Percentiles rank a stretch among this genome's conserved stretches.
Conservation (phyloP, 2,329 filamentous ascomycete species). For the Pseudocercospora vitis region DNA sequence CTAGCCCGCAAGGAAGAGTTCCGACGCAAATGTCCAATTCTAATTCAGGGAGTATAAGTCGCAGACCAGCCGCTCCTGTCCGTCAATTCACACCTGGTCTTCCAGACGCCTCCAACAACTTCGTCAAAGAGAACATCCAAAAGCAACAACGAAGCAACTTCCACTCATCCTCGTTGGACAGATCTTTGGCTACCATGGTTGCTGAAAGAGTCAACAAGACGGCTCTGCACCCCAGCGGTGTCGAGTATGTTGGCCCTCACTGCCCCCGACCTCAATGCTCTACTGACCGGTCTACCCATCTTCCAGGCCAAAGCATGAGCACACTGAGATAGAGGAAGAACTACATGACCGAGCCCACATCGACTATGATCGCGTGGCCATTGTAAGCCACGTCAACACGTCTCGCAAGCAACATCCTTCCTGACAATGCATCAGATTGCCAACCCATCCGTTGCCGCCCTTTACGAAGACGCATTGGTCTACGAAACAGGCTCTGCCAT, state of each 20-base stretch:
- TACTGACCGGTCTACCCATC: constrained; percentile 22
- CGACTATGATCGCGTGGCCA: constrained; percentile 96
- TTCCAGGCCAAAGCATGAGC: constrained; percentile 73
- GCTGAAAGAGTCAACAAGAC: constrained; percentile 78
- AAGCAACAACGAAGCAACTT: constrained; percentile 61
- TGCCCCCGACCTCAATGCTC: not conserved
- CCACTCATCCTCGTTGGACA: constrained; percentile 57
- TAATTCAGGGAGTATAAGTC: constrained; percentile 5
- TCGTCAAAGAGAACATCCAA: constrained; percentile 57
- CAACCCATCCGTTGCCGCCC: constrained; percentile 90
- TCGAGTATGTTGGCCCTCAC: constrained; percentile 65
- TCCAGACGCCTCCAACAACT: constrained; percentile 53
- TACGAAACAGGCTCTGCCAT: constrained; percentile 98
- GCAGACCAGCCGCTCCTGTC: constrained; percentile 5
- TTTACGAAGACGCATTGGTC: constrained; percentile 98
- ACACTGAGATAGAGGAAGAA: constrained; percentile 97
- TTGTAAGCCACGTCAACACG: constrained; percentile 60
- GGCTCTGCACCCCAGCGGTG: constrained; percentile 83
- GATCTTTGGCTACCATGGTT: constrained; percentile 47
- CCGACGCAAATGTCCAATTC: constrained; percentile 7
- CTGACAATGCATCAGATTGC: constrained; percentile 57
- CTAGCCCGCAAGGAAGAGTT: constrained; percentile 6
- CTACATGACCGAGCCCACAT: constrained; percentile 98
- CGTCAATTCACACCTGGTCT: constrained; percentile 29
- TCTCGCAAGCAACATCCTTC: constrained; percentile 10